These are phyloP conservation scores for Globisporangium solare DNA, from an alignment of 352 stramenopile genomes.

Conservation along the genomic window DNA sequence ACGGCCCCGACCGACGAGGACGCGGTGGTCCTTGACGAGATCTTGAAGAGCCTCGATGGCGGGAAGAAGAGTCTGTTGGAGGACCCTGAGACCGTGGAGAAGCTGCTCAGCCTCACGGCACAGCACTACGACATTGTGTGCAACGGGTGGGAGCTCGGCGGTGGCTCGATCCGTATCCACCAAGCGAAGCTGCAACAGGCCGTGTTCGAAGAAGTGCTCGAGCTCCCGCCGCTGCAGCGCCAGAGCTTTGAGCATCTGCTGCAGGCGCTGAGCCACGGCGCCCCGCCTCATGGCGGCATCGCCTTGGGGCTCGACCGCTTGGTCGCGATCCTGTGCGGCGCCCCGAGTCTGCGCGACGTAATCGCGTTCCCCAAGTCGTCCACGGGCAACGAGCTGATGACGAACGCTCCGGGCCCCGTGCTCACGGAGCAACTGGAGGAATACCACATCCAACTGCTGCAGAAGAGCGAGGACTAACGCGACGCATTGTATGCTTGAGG, in stretches of 20 bases:
- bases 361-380: conserved; percentile 90
- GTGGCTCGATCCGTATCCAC: conserved; percentile 86
- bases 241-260: conserved; percentile 85
- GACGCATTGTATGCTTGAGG: too few species aligned
- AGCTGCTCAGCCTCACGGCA: conserved; percentile 55
- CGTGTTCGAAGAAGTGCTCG: conserved; percentile 75
- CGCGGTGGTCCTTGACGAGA: conserved; percentile 34
- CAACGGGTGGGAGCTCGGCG: conserved; percentile 86
- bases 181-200: conserved; percentile 60
- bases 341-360: conserved; percentile 78
- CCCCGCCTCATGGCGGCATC: conserved; percentile 82
- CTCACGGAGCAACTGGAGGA: conserved; percentile 63
- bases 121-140: conserved; percentile 88
- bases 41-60: conserved; percentile 20
- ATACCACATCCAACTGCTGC: conserved; percentile 67
- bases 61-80: conserved; percentile 36
- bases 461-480: conserved; percentile 11
- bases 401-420: conserved; percentile 63
- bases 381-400: conserved; percentile 87
- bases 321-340: conserved; percentile 76
- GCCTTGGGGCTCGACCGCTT: conserved; percentile 84
- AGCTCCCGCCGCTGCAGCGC: conserved; percentile 56
- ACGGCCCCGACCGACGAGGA: conserved; percentile 61
- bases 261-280: conserved; percentile 69
- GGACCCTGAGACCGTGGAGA: conserved; percentile 42